A percentile compares a stretch with the other conserved stretches of the same genome.
phyloP scores from a whole-genome alignment of 1,284 basidiomycete genomes.

The Lignosus rhinocerotis region DNA sequence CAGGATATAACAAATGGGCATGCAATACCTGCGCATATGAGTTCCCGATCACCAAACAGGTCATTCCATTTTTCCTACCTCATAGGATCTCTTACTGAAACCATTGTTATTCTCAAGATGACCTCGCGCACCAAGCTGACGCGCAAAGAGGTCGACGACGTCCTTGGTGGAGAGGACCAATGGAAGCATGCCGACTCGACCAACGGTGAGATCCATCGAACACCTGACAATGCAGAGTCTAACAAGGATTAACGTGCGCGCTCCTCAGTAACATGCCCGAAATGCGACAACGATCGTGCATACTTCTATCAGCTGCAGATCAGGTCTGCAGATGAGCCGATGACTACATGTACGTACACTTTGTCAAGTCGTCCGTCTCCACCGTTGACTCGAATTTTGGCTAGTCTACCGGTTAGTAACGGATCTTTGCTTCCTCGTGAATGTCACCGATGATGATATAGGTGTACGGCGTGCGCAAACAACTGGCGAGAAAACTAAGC shows the following conservation, averaged over 20 bases:
- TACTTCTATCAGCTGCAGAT: conserved; percentile 98
- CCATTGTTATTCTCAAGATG: conserved; percentile 53
- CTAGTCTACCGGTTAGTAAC: conserved; percentile 38
- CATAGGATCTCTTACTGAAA: not conserved
- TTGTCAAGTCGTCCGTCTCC: conserved; percentile 6
- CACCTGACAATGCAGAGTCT: too few relatives aligned
- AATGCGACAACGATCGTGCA: conserved; percentile 87
- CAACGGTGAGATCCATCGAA: conserved; percentile 47
- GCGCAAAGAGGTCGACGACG: conserved; percentile 90
- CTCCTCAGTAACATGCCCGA: conserved; percentile 71
- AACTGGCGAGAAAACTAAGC: conserved; percentile 63
- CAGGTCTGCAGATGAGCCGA: conserved; percentile 93
- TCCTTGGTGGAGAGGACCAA: conserved; percentile 89
- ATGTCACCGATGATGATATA: conserved; percentile 23
- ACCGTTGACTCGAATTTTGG: conserved; percentile 5
- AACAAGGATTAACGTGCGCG: too few relatives aligned
- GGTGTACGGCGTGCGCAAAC: conserved; percentile 56
- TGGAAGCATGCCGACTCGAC: conserved; percentile 97
- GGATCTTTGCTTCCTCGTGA: not conserved
- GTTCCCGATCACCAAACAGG: conserved; percentile 82
- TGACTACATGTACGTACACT: conserved; percentile 85
- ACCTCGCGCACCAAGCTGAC: conserved; percentile 83
- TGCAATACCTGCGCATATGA: conserved; percentile 96
- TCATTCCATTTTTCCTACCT: conserved; percentile 29
- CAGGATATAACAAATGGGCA: conserved; percentile 83